Conservation (phyloP, 2,329 filamentous ascomycete species). For the Acephala macrosclerotiorum region DNA sequence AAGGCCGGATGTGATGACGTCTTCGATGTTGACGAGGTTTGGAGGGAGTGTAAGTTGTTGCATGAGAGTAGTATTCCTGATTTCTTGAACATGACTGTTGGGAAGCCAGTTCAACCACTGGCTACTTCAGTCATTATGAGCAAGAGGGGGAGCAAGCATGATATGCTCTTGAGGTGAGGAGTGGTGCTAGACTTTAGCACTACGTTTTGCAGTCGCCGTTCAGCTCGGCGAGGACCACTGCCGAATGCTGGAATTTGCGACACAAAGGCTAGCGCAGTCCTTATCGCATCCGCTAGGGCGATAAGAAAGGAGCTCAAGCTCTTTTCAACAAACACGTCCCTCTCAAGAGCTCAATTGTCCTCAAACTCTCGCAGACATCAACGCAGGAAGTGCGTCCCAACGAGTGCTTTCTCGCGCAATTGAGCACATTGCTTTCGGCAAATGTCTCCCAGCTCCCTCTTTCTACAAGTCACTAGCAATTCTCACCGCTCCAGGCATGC, state of each 20-base stretch:
- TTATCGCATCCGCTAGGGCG: background rate
- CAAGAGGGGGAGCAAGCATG: background rate
- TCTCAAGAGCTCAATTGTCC: constrained; percentile 5
- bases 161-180: background rate
- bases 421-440: constrained; percentile 6
- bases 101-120: constrained; percentile 25
- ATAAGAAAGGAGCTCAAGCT: background rate
- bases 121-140: constrained; percentile 19
- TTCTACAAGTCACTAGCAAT: background rate
- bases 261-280: background rate
- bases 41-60: constrained; percentile 46
- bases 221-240: background rate
- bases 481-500: background rate
- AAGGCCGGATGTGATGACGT: constrained; percentile 38
- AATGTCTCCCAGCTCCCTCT: background rate
- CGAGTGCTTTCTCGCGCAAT: background rate
- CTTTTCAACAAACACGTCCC: background rate
- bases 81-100: constrained; percentile 54
- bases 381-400: background rate
- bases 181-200: background rate
- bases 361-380: constrained; percentile 8
- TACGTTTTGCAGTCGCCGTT: constrained; percentile 2
- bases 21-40: constrained; percentile 42
- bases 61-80: constrained; percentile 46
- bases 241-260: background rate